phyloP scores from a whole-genome alignment of 257 asterid species.

The Ballota nigra region DNA sequence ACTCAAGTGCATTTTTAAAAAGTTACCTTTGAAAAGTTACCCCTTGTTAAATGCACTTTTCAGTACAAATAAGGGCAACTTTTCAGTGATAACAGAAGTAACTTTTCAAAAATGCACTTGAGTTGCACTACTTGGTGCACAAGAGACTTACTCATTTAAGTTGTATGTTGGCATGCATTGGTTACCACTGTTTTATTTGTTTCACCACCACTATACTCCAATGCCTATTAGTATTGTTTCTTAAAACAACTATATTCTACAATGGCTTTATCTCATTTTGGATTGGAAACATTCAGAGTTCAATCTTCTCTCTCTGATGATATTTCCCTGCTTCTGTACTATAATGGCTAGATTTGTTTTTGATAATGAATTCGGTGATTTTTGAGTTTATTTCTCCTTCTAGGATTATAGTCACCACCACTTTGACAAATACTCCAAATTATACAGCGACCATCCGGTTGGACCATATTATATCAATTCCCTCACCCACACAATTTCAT shows the following conservation, averaged over 20 bases:
- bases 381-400: not conserved
- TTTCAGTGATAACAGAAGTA: no score
- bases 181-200: not conserved
- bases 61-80: no score
- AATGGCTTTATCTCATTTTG: conserved; percentile 5
- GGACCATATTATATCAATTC: not conserved
- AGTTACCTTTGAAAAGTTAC: no score
- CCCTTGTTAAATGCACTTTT: no score
- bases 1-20: no score
- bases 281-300: not conserved
- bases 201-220: not conserved
- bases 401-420: no score
- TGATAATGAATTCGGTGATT: not conserved
- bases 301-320: not conserved
- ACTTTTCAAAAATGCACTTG: no score
- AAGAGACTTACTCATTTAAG: not conserved
- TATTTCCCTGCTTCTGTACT: not conserved
- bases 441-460: not conserved
- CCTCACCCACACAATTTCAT: not conserved
- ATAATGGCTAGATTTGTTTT: conserved; percentile 4
- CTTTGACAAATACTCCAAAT: not conserved
- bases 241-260: not conserved
- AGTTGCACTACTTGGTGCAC: no score
- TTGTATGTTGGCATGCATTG: not conserved
- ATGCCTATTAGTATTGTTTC: not conserved